These are phyloP conservation scores for Penicillium crustosum DNA, from an alignment of 2,329 filamentous ascomycete genomes.

Conservation along the genomic window DNA sequence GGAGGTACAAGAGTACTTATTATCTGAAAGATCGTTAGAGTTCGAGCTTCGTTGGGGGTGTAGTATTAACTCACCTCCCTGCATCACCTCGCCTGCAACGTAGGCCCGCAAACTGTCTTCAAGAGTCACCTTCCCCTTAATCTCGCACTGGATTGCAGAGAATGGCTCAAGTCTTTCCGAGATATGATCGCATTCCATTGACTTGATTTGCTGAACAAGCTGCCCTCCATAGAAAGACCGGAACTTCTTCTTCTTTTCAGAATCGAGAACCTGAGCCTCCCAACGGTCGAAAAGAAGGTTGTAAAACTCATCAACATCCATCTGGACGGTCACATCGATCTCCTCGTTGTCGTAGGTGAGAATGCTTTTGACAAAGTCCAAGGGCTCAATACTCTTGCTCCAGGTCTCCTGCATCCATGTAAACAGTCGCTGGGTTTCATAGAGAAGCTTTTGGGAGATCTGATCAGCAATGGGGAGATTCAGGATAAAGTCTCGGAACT, in stretches of 20 bases:
- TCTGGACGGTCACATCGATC: slow-evolving; percentile 86
- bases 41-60: not conserved
- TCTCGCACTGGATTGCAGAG: slow-evolving; percentile 92
- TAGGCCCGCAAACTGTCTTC: slow-evolving; percentile 91
- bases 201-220: slow-evolving; percentile 91
- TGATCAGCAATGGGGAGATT: slow-evolving; percentile 58
- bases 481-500: slow-evolving; percentile 83
- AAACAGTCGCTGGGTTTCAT: slow-evolving; percentile 78
- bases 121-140: slow-evolving; percentile 83
- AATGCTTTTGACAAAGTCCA: slow-evolving; percentile 70
- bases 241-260: slow-evolving; percentile 69
- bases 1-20: slow-evolving; percentile 95
- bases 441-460: slow-evolving; percentile 65
- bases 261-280: slow-evolving; percentile 73
- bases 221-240: slow-evolving; percentile 87
- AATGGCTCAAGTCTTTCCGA: slow-evolving; percentile 89
- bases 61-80: slow-evolving; percentile 62
- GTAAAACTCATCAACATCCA: slow-evolving; percentile 98
- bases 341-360: slow-evolving; percentile 76
- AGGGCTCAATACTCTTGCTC: slow-evolving; percentile 70
- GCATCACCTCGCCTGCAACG: slow-evolving; percentile 93
- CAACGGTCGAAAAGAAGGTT: slow-evolving; percentile 89
- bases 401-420: slow-evolving; percentile 81
- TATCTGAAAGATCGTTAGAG: slow-evolving; percentile 58
- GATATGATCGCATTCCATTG: slow-evolving; percentile 89